Evolutionary conservation across 2,329 filamentous ascomycete genomes (phyloP), one percentile per base, ranked within the genome.

Genomic region (Fusarium scirpi): DNA sequence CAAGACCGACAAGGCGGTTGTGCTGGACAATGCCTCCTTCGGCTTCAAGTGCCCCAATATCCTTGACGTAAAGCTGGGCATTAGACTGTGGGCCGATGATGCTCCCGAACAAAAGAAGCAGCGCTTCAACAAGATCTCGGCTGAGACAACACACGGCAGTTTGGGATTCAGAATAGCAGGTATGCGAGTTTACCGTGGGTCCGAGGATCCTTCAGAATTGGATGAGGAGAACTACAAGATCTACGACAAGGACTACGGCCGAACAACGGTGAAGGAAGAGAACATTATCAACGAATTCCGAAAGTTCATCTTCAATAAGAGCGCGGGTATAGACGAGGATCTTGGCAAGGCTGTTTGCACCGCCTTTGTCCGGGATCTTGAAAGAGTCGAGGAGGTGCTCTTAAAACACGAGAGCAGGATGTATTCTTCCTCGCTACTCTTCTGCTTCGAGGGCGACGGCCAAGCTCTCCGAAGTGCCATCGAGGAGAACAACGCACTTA

Each of bases 61-160:
- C 10, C 84, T 99, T 62, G 96, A 99, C 77, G 88, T 97, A 70
- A 99, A 99, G 82, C 88, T 99, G 22, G 96, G 96, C 45, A 87
- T 90, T 52, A 88, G 93, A 32, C 83, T 99, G 8, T 98, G 94
- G 91, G 95, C 93, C 16, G 93, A 97, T 64, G 85, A 90, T 67
- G 89, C 89, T 25, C 85, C 87, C 0, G 72, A 79, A 27, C 83
- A 89, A 74, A 91, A 91, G 81, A 86, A 86, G 73, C 76, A 80
- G 38, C 85, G 88, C 30, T 90, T 91, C 74, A 85, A 89, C 71
- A 84, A 87, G 76, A 88, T 91, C 62, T 83, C 84, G 32, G 78
- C 80, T 29, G 82, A 85, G 74, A 91, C 89, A 6, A 91, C 89
- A 12, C 89, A 90, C 70, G 84, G 83, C 34, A 84, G 84, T 25